Base-by-base conservation (phyloP, 345 rosid genomes). In the Eucalyptus regnans region DNA sequence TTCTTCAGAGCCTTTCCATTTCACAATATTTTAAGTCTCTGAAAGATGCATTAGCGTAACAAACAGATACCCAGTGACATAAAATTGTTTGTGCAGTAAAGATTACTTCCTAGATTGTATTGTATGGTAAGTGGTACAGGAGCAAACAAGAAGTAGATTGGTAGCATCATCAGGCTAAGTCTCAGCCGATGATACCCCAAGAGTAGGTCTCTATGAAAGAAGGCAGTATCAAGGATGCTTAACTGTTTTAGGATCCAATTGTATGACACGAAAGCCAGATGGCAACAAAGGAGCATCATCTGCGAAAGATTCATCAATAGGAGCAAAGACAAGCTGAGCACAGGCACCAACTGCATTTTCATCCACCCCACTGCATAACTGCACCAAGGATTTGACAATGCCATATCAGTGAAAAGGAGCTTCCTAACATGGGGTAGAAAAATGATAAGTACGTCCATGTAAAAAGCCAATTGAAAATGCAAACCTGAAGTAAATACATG, bases 321-420 rank as follows among this genome's bases (percentile, higher is more conserved):
- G 99, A 44, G 99, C 99, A 93, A 95, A 97, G 81, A 97, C 98
- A 88, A 97, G 99, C 90, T 97, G 99, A 43, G 99, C 99, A 93
- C 98, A 96, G 51, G 97, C 94, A 88, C 97, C 98, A 88, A 96
- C 93, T 88, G 94, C 96, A 93, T 93, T 96, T 92, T 97, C 99
- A 92, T 96, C 99, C 90, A 95, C 95, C 86, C 99, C 99, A 17
- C 95, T 93, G 91, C 99, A 96, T 9, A 95, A 93, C 99, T 97
- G 95, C 88, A 83, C n/a, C 52, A 50, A 8, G 51, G 86, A 85
- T 76, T 76, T 76, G 29, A 76, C 48, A 41, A 76, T 20, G 84
- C 15, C 43, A 41, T 7, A 76, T 76, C 29, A 76, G 46, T 76
- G 48, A 12, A 25, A 76, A 76, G 41, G 84, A 41, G 84, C 84